These are phyloP conservation scores for Suhomyces yuchorum DNA, from an alignment of 1,139 yeast genomes.

Conservation along the genomic window DNA sequence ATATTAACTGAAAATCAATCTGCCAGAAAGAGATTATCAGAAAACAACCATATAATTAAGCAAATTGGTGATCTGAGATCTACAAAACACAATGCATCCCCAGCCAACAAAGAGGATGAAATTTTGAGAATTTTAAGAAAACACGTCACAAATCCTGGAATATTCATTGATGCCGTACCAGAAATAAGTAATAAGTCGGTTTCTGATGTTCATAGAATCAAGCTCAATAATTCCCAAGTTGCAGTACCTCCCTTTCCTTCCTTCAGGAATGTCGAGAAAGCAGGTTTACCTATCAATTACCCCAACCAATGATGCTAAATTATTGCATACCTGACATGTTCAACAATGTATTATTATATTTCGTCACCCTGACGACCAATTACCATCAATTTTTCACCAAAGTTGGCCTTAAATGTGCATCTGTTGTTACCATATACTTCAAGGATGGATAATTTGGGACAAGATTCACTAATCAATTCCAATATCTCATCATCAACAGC, in stretches of 20 bases:
- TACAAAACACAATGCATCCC: constrained; percentile 8
- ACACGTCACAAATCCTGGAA: constrained; percentile 66
- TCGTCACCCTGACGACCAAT: constrained; percentile 77
- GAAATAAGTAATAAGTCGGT: constrained; percentile 52
- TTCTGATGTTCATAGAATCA: constrained; percentile 27
- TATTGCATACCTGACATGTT: background rate
- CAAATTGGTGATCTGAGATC: constrained; percentile 17
- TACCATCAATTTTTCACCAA: constrained; percentile 57
- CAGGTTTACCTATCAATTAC: constrained; percentile 39
- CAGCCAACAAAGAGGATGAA: constrained; percentile 25
- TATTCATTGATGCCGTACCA: constrained; percentile 53
- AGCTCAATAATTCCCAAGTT: constrained; percentile 24
- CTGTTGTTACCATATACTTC: constrained; percentile 81
- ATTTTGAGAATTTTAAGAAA: constrained; percentile 39
- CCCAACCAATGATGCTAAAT: constrained; percentile 22
- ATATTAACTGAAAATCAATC: constrained; percentile 30
- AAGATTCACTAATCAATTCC: constrained; percentile 52
- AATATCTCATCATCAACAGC: constrained; percentile 67
- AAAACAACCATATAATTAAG: constrained; percentile 23
- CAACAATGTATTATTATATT: constrained; percentile 6
- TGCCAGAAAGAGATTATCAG: constrained; percentile 28
- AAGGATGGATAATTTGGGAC: constrained; percentile 61
- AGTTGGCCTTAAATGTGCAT: constrained; percentile 58
- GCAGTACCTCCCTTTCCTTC: constrained; percentile 51
- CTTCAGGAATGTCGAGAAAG: constrained; percentile 65